A percentile compares a stretch with the other conserved stretches of the same genome.
phyloP scores from a whole-genome alignment of 352 stramenopile genomes.

The Pythium angustatum region DNA sequence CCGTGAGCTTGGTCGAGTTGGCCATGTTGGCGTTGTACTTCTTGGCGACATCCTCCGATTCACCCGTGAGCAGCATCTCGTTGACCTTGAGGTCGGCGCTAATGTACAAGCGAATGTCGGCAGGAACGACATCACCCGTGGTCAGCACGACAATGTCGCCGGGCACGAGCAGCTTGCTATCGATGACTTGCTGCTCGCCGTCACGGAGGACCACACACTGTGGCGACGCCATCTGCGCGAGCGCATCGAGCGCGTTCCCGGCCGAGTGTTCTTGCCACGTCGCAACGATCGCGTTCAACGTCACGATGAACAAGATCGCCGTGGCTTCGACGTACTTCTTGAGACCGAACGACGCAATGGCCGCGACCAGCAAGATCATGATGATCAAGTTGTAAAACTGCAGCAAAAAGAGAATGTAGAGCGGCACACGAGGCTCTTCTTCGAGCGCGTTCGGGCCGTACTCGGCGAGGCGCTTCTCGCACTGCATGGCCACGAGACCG shows the following conservation, averaged over 20 bases:
- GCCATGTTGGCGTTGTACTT: conserved; percentile 40
- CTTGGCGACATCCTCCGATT: conserved; percentile 84
- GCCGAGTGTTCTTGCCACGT: conserved; percentile 67
- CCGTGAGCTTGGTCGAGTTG: conserved; percentile 53
- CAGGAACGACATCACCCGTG: conserved; percentile 93
- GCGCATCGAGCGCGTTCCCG: conserved; percentile 62
- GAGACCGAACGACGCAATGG: conserved; percentile 50
- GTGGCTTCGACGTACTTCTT: conserved; percentile 71
- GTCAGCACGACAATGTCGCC: conserved; percentile 88
- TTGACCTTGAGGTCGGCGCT: conserved; percentile 90
- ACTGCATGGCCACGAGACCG: conserved; percentile 42
- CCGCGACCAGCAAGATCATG: conserved; percentile 57
- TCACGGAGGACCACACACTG: conserved; percentile 69
- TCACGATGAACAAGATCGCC: conserved; percentile 66
- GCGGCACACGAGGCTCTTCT: conserved; percentile 50
- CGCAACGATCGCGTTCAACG: conserved; percentile 59
- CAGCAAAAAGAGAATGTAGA: conserved; percentile 65
- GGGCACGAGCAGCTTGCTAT: conserved; percentile 68
- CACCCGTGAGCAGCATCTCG: conserved; percentile 94
- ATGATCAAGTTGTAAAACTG: conserved; percentile 88
- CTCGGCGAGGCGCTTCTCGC: conserved; percentile 40
- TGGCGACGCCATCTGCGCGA: conserved; percentile 62
- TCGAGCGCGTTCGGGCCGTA: conserved; percentile 63
- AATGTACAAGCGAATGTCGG: conserved; percentile 88
- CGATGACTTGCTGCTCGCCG: conserved; percentile 55